These are phyloP conservation scores for Stagonosporopsis vannaccii DNA, from an alignment of 2,329 filamentous ascomycete genomes.

Conservation along the genomic window DNA sequence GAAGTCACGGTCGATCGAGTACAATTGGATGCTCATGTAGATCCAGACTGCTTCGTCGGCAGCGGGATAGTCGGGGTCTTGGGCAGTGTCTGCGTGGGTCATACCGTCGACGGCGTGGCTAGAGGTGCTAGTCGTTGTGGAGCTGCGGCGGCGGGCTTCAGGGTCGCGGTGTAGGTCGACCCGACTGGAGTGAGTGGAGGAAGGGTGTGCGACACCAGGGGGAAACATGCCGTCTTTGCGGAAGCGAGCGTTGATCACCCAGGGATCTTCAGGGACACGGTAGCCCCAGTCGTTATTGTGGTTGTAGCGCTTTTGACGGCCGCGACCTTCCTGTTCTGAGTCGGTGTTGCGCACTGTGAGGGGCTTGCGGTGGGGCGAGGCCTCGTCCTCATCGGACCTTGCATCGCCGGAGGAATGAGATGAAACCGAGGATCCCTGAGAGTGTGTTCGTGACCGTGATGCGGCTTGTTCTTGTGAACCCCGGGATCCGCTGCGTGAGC, in stretches of 20 bases:
- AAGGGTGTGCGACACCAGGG: constrained; percentile 58
- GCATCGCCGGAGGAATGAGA: constrained; percentile 40
- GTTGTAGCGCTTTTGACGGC: constrained; percentile 52
- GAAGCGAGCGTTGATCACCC: constrained; percentile 92
- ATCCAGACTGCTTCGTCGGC: constrained; percentile 79
- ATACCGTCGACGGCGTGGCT: constrained; percentile 43
- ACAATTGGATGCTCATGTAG: constrained; percentile 82
- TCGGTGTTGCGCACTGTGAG: constrained; percentile 42
- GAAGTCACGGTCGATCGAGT: constrained; percentile 80
- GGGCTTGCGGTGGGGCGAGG: constrained; percentile 34
- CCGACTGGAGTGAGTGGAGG: constrained; percentile 58
- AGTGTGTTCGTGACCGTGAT: constrained; percentile 43
- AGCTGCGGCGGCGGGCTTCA: constrained; percentile 34
- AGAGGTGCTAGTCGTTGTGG: constrained; percentile 43
- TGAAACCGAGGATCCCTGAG: constrained; percentile 44
- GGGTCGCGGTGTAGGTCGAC: constrained; percentile 54
- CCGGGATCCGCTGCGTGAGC: constrained; percentile 42
- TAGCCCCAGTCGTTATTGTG: constrained; percentile 68
- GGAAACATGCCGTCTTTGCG: constrained; percentile 77
- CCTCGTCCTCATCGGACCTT: constrained; percentile 19
- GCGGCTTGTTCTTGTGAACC: constrained; percentile 37
- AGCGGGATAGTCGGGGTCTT: constrained; percentile 44
- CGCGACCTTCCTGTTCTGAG: constrained; percentile 32
- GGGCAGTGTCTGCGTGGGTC: constrained; percentile 24
- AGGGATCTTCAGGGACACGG: constrained; percentile 88